Base-by-base conservation (phyloP, 2,329 filamentous ascomycete genomes). In the Verticillium isaacii region DNA sequence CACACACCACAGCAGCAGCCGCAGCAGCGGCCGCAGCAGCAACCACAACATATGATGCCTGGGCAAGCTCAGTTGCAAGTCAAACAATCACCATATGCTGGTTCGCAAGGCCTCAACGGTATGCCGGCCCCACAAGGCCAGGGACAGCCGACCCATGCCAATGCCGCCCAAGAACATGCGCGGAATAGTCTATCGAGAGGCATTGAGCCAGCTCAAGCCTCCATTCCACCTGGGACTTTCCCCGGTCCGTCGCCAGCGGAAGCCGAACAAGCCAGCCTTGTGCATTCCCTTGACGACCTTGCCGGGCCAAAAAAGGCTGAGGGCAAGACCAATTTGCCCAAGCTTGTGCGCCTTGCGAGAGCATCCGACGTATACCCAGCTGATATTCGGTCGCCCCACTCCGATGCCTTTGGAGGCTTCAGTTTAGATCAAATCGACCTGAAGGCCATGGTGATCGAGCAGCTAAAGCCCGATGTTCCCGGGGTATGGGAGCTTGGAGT, bases 401-500 rank as follows among this genome's bases (percentile, higher is more conserved):
- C 34, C 8, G 56, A 41, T 32, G 37, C 83, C 1, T 88, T 88
- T 73, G 93, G 93, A 9, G 92, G 92, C 1, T 82, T 94, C 62
- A 85, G 91, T 62, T 78, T 93, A 14, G 80, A 85, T 41, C 84
- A 88, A 5, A 79, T 91, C 25, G 81, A 80, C 60, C 84, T 85
- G 58, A 74, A 93, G 58, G 89, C 89, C 5, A 80, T 83, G 37
- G 86, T 91, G 56, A 81, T 97, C 41, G 79, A 87, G 58, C 81
- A 82, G 55, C 81, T 87, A 68, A 91, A 88, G 69, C 92, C 93
- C 0, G 89, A 91, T 61, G 82, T 93, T 41, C 94, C 95, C 0
- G 79, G 82, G 2, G 82, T 93, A 19, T 79, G 84, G 25, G 93
- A 98, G 68, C 82, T 98, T 59, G 95, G 94, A 9, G 84, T 92